These are phyloP conservation scores for Garcia nutans DNA, from an alignment of 345 rosid species.

Conservation along the genomic window DNA sequence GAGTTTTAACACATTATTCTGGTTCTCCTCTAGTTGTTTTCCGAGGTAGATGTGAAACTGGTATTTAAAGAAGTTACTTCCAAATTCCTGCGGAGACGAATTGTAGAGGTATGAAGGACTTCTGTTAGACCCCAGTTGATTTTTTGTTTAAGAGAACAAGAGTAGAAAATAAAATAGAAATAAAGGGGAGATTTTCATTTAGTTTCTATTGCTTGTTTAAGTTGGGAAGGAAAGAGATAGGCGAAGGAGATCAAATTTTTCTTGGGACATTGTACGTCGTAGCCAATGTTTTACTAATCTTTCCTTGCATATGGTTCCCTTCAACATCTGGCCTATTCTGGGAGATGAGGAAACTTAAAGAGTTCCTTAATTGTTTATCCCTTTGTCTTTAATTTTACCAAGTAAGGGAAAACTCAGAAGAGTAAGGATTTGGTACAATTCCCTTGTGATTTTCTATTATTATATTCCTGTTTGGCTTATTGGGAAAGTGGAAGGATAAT, in stretches of 20 bases:
- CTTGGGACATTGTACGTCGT: constrained; percentile 2
- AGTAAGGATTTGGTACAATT: background rate
- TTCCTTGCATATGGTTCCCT: constrained; percentile 1
- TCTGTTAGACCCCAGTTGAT: background rate
- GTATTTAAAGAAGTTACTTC: constrained; percentile 95
- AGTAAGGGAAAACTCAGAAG: background rate
- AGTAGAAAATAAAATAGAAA: background rate
- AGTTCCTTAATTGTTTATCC: too few species aligned
- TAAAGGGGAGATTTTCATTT: background rate
- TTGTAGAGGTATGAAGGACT: constrained; percentile 73
- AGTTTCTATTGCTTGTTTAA: background rate
- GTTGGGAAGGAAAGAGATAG: background rate
- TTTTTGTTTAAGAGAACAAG: background rate
- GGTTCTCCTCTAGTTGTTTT: constrained; percentile 52
- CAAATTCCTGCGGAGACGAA: constrained; percentile 76
- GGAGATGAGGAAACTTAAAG: background rate
- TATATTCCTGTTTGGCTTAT: background rate
- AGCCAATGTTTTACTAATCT: background rate
- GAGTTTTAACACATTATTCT: constrained; percentile 20
- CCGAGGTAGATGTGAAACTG: constrained; percentile 97
- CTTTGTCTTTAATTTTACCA: background rate
- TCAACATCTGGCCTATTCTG: background rate
- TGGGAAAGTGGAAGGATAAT: background rate
- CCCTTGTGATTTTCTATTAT: background rate
- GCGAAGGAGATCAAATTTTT: background rate